Percentiles rank a stretch among this genome's conserved stretches.
These are phyloP conservation scores for Margaritispora aquatica DNA, from an alignment of 495 filamentous ascomycete species.

Conservation along the genomic window DNA sequence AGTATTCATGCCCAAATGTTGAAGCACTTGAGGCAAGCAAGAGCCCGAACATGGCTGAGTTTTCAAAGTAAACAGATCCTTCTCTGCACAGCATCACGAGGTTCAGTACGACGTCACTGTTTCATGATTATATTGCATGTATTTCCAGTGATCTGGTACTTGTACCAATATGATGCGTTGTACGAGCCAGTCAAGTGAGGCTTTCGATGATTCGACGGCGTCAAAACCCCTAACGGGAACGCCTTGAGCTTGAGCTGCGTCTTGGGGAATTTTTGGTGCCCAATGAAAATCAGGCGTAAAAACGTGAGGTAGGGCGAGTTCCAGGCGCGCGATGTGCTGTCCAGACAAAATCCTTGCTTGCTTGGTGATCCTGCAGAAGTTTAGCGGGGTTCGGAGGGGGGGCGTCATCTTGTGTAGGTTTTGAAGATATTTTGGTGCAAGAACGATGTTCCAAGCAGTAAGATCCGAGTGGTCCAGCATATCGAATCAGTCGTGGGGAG, in stretches of 20 bases:
- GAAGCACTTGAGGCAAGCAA: neutral
- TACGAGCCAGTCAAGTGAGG: slow-evolving; percentile 16
- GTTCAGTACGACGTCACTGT: slow-evolving; percentile 20
- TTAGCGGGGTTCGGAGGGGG: neutral
- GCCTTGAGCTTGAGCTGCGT: slow-evolving; percentile 3
- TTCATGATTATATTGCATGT: slow-evolving; percentile 7
- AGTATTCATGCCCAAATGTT: slow-evolving; percentile 19
- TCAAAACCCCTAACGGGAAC: slow-evolving; percentile 19
- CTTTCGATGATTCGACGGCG: slow-evolving; percentile 15
- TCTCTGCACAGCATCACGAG: slow-evolving; percentile 8
- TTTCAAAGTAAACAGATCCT: neutral
- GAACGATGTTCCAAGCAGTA: neutral
- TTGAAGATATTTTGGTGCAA: neutral
- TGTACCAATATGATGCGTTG: slow-evolving; percentile 18
- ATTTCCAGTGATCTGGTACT: slow-evolving; percentile 8
- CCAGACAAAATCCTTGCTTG: neutral
- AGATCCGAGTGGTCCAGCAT: neutral
- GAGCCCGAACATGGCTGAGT: slow-evolving; percentile 4
- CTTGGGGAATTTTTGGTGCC: slow-evolving; percentile 19
- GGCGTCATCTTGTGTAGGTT: too few relatives aligned
- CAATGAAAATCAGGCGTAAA: slow-evolving; percentile 17
- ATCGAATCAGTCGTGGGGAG: neutral
- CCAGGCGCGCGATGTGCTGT: neutral
- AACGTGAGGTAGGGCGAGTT: neutral
- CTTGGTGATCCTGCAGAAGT: neutral